Evolutionary conservation across 495 filamentous ascomycete species (phyloP).

Genomic region (Xylaria venustula): DNA sequence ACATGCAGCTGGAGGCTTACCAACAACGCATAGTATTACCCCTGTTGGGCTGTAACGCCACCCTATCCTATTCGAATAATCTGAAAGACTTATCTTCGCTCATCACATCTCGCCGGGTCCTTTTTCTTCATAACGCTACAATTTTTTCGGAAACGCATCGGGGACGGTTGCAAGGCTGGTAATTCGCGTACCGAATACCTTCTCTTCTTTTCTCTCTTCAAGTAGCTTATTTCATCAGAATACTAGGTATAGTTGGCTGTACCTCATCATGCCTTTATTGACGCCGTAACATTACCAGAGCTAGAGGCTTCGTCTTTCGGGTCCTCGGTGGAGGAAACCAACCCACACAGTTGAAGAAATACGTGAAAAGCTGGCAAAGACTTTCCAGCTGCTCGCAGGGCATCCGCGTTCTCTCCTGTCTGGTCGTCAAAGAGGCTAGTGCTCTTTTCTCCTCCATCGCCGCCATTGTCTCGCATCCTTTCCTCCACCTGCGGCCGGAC

Average conservation of each 20-base stretch:
- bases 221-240: too few species aligned
- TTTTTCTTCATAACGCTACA: constrained; percentile 19
- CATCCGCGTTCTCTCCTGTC: neutral
- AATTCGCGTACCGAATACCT: too few species aligned
- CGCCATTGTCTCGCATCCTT: neutral
- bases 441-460: neutral
- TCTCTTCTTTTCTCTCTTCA: too few species aligned
- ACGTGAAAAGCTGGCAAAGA: neutral
- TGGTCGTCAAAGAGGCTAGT: neutral
- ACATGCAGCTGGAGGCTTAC: too few species aligned
- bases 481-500: constrained; percentile 13
- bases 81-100: constrained; percentile 37
- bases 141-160: neutral
- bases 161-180: neutral
- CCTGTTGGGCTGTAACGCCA: too few species aligned
- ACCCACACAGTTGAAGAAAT: neutral
- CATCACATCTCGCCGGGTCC: constrained; percentile 29
- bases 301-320: neutral
- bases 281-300: too few species aligned
- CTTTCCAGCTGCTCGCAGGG: neutral
- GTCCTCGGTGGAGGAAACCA: neutral
- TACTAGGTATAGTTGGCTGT: too few species aligned
- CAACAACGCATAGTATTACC: too few species aligned
- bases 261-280: too few species aligned
- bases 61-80: constrained; percentile 37